phyloP scores from a whole-genome alignment of 73 alveolate genomes.

The Stentor coeruleus region DNA sequence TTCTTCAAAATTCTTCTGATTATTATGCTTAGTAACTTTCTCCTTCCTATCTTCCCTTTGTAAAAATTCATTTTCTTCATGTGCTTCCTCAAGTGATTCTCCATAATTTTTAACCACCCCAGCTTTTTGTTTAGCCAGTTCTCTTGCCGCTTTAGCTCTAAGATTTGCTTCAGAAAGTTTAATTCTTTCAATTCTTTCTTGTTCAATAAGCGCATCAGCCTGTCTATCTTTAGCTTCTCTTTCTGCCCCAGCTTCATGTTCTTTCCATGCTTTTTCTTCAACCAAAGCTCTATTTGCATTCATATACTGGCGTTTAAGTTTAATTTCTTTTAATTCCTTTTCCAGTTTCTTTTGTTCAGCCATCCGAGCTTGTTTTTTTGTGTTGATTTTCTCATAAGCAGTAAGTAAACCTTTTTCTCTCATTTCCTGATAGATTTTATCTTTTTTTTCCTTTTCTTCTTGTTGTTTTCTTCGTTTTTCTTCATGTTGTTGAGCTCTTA shows the following conservation, averaged over 20 bases:
- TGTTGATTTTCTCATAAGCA: slow-evolving; percentile 77
- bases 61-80: slow-evolving; percentile 75
- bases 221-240: slow-evolving; percentile 87
- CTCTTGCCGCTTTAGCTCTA: slow-evolving; percentile 65
- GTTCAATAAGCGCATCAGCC: slow-evolving; percentile 81
- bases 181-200: slow-evolving; percentile 69
- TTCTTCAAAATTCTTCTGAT: slow-evolving; percentile 60
- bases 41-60: slow-evolving; percentile 76
- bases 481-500: slow-evolving; percentile 39
- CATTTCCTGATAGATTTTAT: slow-evolving; percentile 62
- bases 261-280: slow-evolving; percentile 93
- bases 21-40: slow-evolving; percentile 72
- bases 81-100: slow-evolving; percentile 58
- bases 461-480: slow-evolving; percentile 78
- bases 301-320: slow-evolving; percentile 86
- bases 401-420: slow-evolving; percentile 89
- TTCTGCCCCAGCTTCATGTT: slow-evolving; percentile 94
- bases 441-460: slow-evolving; percentile 66
- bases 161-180: slow-evolving; percentile 78
- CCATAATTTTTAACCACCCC: slow-evolving; percentile 67
- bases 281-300: slow-evolving; percentile 92
- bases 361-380: slow-evolving; percentile 75
- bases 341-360: slow-evolving; percentile 93
- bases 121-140: slow-evolving; percentile 57
- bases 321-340: slow-evolving; percentile 88